A percentile compares a stretch with the other conserved stretches of the same genome.
Evolutionary conservation across 2,329 filamentous ascomycete genomes (phyloP).

Genomic region (Hypoxylon sp.): DNA sequence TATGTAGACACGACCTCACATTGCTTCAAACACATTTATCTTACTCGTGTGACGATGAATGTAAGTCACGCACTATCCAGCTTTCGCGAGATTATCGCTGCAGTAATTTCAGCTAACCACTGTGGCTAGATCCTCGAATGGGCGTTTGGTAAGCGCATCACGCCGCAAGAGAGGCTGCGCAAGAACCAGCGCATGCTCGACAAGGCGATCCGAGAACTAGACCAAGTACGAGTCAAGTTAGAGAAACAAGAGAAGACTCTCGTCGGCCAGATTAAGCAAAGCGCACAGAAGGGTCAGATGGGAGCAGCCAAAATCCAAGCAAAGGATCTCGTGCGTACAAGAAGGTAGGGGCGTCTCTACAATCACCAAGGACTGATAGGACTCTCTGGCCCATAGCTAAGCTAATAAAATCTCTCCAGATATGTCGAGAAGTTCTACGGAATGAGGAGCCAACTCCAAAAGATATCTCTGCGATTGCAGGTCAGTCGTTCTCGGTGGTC

Average conservation of each 20-base stretch:
- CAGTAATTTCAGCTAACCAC: conserved; percentile 14
- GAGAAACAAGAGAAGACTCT: conserved; percentile 99
- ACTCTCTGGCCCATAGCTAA: conserved; percentile 9
- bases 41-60: conserved; percentile 27
- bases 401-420: conserved; percentile 57
- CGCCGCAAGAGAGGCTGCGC: conserved; percentile 88
- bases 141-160: conserved; percentile 99
- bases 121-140: conserved; percentile 87
- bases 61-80: conserved; percentile 16
- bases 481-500: conserved; percentile 58
- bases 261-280: conserved; percentile 96
- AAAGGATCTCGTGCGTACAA: conserved; percentile 93
- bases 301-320: conserved; percentile 99
- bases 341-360: conserved; percentile 66
- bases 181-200: conserved; percentile 97
- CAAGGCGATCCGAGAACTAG: conserved; percentile 95
- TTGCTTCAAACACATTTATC: background rate
- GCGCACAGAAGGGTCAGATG: conserved; percentile 97
- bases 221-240: conserved; percentile 93
- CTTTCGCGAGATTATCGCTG: background rate
- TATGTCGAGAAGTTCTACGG: conserved; percentile 99
- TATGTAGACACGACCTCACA: background rate
- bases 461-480: conserved; percentile 94
- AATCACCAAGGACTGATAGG: background rate
- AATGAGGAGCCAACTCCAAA: conserved; percentile 97